These are phyloP conservation scores for Tanacetum coccineum DNA, from an alignment of 129 eudicot species.

Conservation along the genomic window DNA sequence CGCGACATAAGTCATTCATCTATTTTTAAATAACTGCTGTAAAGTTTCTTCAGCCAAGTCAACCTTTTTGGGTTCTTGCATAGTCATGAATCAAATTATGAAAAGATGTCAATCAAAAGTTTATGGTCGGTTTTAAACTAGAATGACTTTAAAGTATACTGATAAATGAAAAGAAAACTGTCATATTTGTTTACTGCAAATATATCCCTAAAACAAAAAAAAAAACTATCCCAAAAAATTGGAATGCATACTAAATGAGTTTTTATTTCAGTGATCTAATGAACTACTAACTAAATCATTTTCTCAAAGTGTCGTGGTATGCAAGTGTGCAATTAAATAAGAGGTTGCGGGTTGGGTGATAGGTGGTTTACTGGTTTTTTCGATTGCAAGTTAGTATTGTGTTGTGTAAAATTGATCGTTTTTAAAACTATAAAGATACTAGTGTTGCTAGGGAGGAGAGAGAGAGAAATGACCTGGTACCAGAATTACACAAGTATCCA, in stretches of 20 bases:
- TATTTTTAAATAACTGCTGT: neutral
- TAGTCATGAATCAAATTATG: neutral
- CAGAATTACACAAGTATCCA: slow-evolving; percentile 88
- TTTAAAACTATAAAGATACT: neutral
- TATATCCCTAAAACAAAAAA: no score
- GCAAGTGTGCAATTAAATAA: no score
- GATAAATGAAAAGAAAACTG: no score
- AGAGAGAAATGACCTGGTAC: slow-evolving; percentile 44
- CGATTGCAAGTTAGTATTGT: no score
- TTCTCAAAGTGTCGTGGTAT: no score
- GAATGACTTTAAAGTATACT: no score
- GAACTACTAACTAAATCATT: no score
- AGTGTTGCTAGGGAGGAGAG: neutral
- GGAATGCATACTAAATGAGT: neutral
- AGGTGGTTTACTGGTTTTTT: no score
- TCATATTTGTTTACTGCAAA: no score
- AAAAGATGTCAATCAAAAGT: neutral
- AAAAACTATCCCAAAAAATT: no score
- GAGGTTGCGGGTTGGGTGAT: no score
- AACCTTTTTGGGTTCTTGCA: neutral
- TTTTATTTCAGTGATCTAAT: neutral
- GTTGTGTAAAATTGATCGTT: no score
- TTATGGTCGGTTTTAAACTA: neutral
- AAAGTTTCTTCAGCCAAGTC: neutral
- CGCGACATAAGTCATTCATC: neutral